phyloP scores from a whole-genome alignment of 106 monocot species.

The Dendrobium officinale region DNA sequence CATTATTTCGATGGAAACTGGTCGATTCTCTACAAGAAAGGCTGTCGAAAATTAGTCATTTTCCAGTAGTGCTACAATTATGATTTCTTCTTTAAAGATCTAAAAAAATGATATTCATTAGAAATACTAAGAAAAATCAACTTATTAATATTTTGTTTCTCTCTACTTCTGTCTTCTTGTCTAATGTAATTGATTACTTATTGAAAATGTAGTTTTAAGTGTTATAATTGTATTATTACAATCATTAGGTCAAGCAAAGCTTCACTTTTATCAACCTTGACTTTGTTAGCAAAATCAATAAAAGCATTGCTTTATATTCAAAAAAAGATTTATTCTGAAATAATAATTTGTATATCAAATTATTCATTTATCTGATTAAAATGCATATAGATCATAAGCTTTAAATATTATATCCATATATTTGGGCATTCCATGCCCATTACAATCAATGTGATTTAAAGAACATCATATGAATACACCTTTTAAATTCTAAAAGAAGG shows the following conservation, averaged over 20 bases:
- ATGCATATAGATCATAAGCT: not conserved
- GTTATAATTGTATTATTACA: not conserved
- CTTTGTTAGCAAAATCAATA: not conserved
- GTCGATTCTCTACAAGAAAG: no score
- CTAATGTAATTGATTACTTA: slow-evolving; percentile 9
- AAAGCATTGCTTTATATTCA: not conserved
- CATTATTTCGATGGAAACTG: no score
- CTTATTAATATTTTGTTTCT: not conserved
- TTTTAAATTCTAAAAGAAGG: no score
- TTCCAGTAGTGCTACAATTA: not conserved
- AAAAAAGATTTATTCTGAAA: not conserved
- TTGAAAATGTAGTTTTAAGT: slow-evolving; percentile 13
- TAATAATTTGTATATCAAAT: not conserved
- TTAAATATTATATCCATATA: not conserved
- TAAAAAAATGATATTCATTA: not conserved
- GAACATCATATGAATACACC: not conserved
- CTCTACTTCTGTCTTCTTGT: slow-evolving; percentile 8
- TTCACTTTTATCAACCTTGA: slow-evolving; percentile 4
- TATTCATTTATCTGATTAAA: not conserved
- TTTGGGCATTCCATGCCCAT: not conserved
- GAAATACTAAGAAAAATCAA: slow-evolving; percentile 1
- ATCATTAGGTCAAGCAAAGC: slow-evolving; percentile 6
- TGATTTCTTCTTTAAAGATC: not conserved
- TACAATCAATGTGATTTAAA: not conserved
- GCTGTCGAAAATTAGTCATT: no score